phyloP scores from a whole-genome alignment of 345 rosid species.

The Gossypium rotundifolium region DNA sequence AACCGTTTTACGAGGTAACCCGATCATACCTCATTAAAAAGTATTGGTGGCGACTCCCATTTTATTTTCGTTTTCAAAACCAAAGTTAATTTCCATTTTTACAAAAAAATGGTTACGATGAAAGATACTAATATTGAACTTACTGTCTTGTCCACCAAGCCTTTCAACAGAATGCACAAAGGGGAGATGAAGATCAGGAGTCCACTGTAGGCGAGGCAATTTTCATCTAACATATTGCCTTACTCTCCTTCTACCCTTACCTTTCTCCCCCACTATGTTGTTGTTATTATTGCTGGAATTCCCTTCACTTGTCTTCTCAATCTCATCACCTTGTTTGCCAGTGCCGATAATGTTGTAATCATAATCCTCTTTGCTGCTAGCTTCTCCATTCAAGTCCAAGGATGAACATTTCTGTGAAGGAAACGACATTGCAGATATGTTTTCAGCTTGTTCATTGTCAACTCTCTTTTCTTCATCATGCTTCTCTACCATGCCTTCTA shows the following conservation, averaged over 20 bases:
- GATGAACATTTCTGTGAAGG: conserved; percentile 27
- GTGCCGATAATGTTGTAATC: neutral
- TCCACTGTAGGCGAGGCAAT: conserved; percentile 82
- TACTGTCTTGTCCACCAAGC: conserved; percentile 90
- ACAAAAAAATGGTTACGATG: no score
- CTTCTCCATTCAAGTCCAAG: conserved; percentile 19
- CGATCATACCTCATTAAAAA: no score
- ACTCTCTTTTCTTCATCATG: conserved; percentile 15
- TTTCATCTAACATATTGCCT: conserved; percentile 75
- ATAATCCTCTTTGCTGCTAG: conserved; percentile 21
- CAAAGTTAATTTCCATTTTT: no score
- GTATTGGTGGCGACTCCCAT: no score
- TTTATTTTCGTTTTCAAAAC: no score
- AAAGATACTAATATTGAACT: conserved; percentile 16
- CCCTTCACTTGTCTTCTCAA: conserved; percentile 21
- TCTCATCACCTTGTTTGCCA: conserved; percentile 11
- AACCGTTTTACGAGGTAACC: no score
- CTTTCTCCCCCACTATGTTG: neutral
- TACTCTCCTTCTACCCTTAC: conserved; percentile 27
- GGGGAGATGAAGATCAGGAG: conserved; percentile 78
- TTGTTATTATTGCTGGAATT: conserved; percentile 9
- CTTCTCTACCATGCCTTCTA: neutral
- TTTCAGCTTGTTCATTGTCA: conserved; percentile 21
- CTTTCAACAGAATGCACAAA: conserved; percentile 70
- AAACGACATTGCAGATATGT: conserved; percentile 11